Evolutionary conservation across 108 stramenopile genomes (phyloP).

Genomic region (Craspedostauros australis): DNA sequence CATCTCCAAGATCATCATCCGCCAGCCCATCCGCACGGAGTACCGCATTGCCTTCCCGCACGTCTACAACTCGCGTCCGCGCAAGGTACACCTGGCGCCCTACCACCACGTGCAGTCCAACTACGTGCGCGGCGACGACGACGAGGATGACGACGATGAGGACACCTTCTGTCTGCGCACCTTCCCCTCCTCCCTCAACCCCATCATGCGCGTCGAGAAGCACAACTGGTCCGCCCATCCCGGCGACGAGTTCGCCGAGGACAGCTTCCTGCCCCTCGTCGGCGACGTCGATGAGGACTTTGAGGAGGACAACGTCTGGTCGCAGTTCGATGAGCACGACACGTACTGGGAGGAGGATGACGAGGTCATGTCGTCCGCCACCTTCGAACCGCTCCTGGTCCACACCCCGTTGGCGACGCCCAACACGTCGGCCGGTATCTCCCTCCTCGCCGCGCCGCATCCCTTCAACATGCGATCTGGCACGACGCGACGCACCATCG

Average conservation of each 20-base stretch:
- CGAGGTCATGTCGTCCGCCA: conserved; percentile 13
- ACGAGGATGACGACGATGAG: conserved; percentile 50
- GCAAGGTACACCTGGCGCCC: conserved; percentile 75
- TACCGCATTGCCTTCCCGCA: conserved; percentile 97
- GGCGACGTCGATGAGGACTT: conserved; percentile 73
- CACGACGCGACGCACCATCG: conserved; percentile 89
- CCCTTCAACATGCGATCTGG: conserved; percentile 95
- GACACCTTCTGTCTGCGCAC: conserved; percentile 51
- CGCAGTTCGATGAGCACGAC: conserved; percentile 32
- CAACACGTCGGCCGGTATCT: conserved; percentile 80
- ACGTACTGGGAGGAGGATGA: conserved; percentile 16
- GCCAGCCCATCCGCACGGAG: conserved; percentile 95
- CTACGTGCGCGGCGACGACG: conserved; percentile 82
- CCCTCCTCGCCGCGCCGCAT: conserved; percentile 94
- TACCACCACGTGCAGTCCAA: conserved; percentile 93
- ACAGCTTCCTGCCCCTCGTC: conserved; percentile 64
- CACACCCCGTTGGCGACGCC: conserved; percentile 59
- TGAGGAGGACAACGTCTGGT: conserved; percentile 63
- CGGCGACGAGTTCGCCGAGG: conserved; percentile 73
- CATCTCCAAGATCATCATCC: conserved; percentile 97
- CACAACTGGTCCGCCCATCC: conserved; percentile 41
- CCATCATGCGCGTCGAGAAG: conserved; percentile 82
- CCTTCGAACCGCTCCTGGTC: conserved; percentile 47
- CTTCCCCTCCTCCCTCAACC: conserved; percentile 80
- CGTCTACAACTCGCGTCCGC: conserved; percentile 96